A percentile compares a stretch with the other conserved stretches of the same genome.
phyloP scores from a whole-genome alignment of 2,329 filamentous ascomycete genomes.

The Leptographium radiaticola region DNA sequence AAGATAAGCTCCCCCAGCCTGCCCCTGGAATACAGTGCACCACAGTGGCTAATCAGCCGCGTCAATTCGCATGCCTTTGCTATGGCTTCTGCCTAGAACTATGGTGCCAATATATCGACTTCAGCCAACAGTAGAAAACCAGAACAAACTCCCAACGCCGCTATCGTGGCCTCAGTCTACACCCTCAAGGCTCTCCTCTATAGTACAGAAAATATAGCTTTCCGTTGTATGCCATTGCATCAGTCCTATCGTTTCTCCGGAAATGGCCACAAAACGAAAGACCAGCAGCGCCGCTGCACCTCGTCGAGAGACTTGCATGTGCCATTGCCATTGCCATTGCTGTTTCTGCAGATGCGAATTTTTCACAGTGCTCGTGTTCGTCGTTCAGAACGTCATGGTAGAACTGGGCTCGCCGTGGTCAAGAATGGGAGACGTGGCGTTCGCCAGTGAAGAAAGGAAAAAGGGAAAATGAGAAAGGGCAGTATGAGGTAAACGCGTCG shows the following conservation, averaged over 20 bases:
- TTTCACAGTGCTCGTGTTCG: background rate
- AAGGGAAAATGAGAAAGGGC: background rate
- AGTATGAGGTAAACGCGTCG: background rate
- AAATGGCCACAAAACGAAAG: background rate
- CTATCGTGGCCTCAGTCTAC: conserved; percentile 10
- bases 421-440: conserved; percentile 1
- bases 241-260: background rate
- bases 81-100: background rate
- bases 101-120: background rate
- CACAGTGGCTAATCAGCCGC: background rate
- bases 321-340: background rate
- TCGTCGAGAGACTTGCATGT: background rate
- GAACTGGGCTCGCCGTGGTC: background rate
- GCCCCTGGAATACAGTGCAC: background rate
- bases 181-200: conserved; percentile 9
- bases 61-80: background rate
- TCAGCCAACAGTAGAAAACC: background rate
- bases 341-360: background rate
- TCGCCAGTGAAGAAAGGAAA: background rate
- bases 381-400: background rate
- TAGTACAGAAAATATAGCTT: conserved; percentile 9
- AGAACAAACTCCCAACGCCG: conserved; percentile 7
- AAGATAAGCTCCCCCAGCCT: background rate
- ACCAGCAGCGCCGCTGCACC: background rate
- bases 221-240: background rate